Evolutionary conservation across 768 basidiomycete genomes (phyloP).

Genomic region (Auriscalpium microsporum): DNA sequence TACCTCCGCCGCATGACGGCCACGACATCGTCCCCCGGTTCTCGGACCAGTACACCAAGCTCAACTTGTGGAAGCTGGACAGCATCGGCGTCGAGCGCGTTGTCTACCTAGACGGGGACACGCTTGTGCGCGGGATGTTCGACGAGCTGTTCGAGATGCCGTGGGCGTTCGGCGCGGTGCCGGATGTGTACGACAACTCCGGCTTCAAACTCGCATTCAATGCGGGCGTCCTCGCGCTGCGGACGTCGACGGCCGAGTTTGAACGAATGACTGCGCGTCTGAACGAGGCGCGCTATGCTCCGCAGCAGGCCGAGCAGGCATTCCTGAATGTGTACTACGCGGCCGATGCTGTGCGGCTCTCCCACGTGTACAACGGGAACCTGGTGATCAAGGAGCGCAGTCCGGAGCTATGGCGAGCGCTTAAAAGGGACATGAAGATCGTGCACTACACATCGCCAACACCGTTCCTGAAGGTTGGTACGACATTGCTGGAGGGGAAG

Average conservation of each 20-base stretch:
- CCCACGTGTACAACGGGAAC: constrained; percentile 35
- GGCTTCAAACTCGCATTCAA: constrained; percentile 28
- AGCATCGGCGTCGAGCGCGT: constrained; percentile 18
- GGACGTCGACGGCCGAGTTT: constrained; percentile 24
- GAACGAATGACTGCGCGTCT: constrained; percentile 23
- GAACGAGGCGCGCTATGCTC: constrained; percentile 24
- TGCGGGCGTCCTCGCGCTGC: constrained; percentile 31
- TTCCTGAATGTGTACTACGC: constrained; percentile 35
- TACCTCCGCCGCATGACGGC: constrained; percentile 26
- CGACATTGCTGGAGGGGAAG: constrained; percentile 16
- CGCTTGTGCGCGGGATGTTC: constrained; percentile 24
- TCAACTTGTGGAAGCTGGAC: constrained; percentile 28
- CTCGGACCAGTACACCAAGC: constrained; percentile 29
- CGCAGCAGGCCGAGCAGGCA: constrained; percentile 30
- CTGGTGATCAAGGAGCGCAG: constrained; percentile 29
- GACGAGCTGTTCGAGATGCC: constrained; percentile 28
- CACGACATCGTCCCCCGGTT: constrained; percentile 21
- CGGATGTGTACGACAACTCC: constrained; percentile 21
- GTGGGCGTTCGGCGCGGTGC: constrained; percentile 27
- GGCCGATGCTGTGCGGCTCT: constrained; percentile 26
- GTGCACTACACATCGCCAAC: constrained; percentile 33
- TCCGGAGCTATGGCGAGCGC: constrained; percentile 26
- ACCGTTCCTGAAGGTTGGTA: constrained; percentile 16
- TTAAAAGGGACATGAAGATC: constrained; percentile 26
- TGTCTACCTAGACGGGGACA: constrained; percentile 30